Evolutionary conservation across 257 asterid species (phyloP), one percentile per base, ranked within the genome.

Genomic region (Avicennia marina): DNA sequence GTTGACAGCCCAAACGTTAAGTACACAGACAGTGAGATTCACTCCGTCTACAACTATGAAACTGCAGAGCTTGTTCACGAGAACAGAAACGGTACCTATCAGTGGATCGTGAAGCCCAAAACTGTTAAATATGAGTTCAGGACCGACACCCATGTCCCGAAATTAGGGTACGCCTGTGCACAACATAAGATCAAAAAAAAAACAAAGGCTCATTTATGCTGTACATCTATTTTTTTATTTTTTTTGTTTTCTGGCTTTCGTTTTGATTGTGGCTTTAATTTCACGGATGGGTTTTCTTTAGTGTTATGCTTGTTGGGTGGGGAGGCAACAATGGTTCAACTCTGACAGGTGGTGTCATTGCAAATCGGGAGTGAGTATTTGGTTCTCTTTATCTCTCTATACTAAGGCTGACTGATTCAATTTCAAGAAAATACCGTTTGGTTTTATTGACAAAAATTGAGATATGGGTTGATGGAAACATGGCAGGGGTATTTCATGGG

Each of bases 291-390:
- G n/a, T n/a, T 2, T 45, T 42, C 34, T 72, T 26, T 32, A 91
- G 97, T 83, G 98, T 89, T 61, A 78, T 91, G 98, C 95, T 91
- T 67, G 96, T 91, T 43, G 98, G 98, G 41, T 91, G 98, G 98
- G 98, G 98, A 58, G 98, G 98, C 13, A 91, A 91, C 85, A 91
- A 91, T 62, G 98, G 98, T 10, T 83, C 87, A 1, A 89, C 98
- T 17, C 93, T 93, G 7, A 89, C 97, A 0, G 98, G 84, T 36
- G 95, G 97, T 49, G 97, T 93, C 41, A 80, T 93, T 38, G 94
- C 98, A 0, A 89, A 93, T 62, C 70, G 95, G 24, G 98, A 93
- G 98, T 91, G 72, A 85, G 95, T 75, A 25, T 36, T 2, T n/a
- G n/a, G n/a, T 60, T 5, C 2, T 17, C 29, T 0, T 62, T 61